Evolutionary conservation across 805 yeast genomes (phyloP).

Genomic region (Kregervanrija fluxuum): DNA sequence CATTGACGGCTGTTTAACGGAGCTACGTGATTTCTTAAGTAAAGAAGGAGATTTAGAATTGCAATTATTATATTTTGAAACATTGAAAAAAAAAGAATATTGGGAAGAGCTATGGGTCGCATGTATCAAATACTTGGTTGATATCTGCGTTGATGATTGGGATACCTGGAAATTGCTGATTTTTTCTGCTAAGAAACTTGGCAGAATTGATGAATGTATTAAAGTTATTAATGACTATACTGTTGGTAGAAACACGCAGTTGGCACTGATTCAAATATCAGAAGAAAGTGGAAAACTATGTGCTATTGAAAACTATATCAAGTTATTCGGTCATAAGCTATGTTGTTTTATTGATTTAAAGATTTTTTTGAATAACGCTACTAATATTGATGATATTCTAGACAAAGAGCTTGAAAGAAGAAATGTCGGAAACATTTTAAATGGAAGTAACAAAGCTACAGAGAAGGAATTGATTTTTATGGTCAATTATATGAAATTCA

Average conservation of each 20-base stretch:
- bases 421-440: constrained; percentile 7
- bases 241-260: constrained; percentile 46
- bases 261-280: constrained; percentile 43
- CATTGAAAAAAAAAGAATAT: constrained; percentile 33
- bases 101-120: constrained; percentile 39
- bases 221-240: constrained; percentile 26
- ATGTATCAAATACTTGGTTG: constrained; percentile 36
- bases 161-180: constrained; percentile 60
- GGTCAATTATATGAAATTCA: constrained; percentile 38
- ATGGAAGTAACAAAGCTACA: constrained; percentile 9
- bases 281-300: constrained; percentile 4
- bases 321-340: constrained; percentile 43
- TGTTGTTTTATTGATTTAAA: constrained; percentile 61
- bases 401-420: constrained; percentile 7
- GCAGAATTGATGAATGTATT: constrained; percentile 26
- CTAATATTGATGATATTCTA: not conserved
- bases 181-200: constrained; percentile 35
- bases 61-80: constrained; percentile 44
- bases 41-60: constrained; percentile 54
- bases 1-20: constrained; percentile 28
- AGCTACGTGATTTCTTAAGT: constrained; percentile 26
- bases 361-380: constrained; percentile 2
- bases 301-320: constrained; percentile 34
- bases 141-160: constrained; percentile 61
- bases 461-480: constrained; percentile 17